Conservation (phyloP, 371 early-diverging fungal species). For the Syncephalastrum monosporum region DNA sequence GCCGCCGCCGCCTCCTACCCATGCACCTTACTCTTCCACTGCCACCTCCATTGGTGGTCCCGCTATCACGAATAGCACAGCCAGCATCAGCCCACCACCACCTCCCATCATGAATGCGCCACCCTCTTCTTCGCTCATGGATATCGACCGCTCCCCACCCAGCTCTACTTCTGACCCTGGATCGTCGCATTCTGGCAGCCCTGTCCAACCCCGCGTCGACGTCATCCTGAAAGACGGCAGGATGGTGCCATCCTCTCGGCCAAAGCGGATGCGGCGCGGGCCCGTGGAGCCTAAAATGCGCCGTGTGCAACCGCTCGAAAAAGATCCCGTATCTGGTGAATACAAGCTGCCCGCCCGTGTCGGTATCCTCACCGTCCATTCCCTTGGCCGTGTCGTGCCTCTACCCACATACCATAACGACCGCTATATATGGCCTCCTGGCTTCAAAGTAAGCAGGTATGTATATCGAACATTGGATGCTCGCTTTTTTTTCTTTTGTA, state of each 20-base stretch:
- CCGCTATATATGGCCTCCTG: slow-evolving; percentile 90
- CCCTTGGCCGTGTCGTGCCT: slow-evolving; percentile 74
- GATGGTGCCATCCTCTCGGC: slow-evolving; percentile 33
- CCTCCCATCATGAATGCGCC: too few species aligned
- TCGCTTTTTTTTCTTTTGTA: neutral
- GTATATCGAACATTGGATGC: neutral
- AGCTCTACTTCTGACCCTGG: neutral
- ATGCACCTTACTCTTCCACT: neutral
- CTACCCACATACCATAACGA: slow-evolving; percentile 82
- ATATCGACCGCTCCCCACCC: slow-evolving; percentile 5
- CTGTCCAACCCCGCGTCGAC: slow-evolving; percentile 11
- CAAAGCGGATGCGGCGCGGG: slow-evolving; percentile 42
- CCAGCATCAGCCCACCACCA: too few species aligned
- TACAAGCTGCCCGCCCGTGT: slow-evolving; percentile 74
- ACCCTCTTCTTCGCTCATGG: neutral
- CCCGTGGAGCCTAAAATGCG: slow-evolving; percentile 35
- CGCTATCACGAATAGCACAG: too few species aligned
- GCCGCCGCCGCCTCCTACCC: slow-evolving; percentile 1
- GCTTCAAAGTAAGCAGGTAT: slow-evolving; percentile 66
- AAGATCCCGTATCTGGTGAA: slow-evolving; percentile 58
- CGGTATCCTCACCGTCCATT: slow-evolving; percentile 74
- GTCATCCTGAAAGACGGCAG: slow-evolving; percentile 17
- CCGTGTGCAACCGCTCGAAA: slow-evolving; percentile 54
- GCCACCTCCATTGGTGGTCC: neutral
- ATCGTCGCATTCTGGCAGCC: slow-evolving; percentile 1